These are phyloP conservation scores for Claviceps africana DNA, from an alignment of 2,329 filamentous ascomycete species.

Conservation along the genomic window DNA sequence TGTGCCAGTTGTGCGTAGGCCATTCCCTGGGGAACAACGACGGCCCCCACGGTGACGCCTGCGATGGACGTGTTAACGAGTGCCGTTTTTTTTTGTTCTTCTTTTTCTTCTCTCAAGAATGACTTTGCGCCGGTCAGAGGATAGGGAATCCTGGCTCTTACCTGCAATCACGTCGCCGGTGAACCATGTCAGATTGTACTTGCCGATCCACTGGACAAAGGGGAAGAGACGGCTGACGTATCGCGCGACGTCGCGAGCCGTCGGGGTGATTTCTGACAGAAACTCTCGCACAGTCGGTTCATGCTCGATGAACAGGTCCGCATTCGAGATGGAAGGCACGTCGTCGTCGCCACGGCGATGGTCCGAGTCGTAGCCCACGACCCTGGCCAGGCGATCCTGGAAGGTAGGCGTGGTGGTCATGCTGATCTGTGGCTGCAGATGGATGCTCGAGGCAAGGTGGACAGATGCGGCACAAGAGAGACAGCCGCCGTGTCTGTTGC, in stretches of 20 bases:
- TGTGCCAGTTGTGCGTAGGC: constrained; percentile 36
- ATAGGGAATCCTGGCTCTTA: constrained; percentile 7
- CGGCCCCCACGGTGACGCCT: constrained; percentile 34
- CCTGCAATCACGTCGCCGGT: constrained; percentile 33
- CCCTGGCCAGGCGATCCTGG: constrained; percentile 17
- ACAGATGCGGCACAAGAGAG: background rate
- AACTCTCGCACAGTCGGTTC: constrained; percentile 29
- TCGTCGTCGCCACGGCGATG: constrained; percentile 19
- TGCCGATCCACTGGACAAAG: constrained; percentile 34
- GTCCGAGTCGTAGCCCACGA: constrained; percentile 20
- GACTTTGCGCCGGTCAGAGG: too few species aligned
- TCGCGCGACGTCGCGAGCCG: constrained; percentile 13
- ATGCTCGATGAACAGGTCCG: constrained; percentile 25
- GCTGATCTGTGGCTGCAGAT: background rate
- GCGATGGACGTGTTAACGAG: constrained; percentile 9
- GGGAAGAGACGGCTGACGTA: constrained; percentile 32
- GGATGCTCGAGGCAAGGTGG: background rate
- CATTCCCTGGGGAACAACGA: constrained; percentile 42
- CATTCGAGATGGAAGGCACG: constrained; percentile 22
- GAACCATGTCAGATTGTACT: constrained; percentile 35
- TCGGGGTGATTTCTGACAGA: constrained; percentile 23
- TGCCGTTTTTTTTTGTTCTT: too few species aligned
- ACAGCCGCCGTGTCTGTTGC: too few species aligned
- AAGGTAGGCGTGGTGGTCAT: constrained; percentile 4
- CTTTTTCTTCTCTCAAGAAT: too few species aligned